Percentiles rank a stretch among this genome's conserved stretches.
Conservation (phyloP, 768 basidiomycete species). For the Leccinum imitatum region DNA sequence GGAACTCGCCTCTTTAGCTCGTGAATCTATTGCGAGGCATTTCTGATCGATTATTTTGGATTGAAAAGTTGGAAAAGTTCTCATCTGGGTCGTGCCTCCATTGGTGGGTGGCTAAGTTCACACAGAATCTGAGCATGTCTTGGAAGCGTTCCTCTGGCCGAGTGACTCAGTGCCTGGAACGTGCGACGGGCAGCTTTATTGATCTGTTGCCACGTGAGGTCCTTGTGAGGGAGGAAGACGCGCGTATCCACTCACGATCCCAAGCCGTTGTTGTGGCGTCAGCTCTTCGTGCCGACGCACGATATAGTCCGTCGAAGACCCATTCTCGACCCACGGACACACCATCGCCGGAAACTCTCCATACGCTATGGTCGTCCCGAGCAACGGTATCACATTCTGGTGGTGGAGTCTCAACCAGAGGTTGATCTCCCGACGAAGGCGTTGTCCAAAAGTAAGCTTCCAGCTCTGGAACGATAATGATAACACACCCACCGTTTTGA, state of each 20-base stretch:
- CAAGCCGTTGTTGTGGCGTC: conserved; percentile 11
- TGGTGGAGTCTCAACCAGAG: conserved; percentile 33
- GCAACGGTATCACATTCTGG: conserved; percentile 33
- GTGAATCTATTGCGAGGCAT: too few relatives aligned
- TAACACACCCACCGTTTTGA: conserved; percentile 17
- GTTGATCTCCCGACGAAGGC: conserved; percentile 30
- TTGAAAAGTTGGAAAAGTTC: too few relatives aligned
- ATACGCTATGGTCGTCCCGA: conserved; percentile 27
- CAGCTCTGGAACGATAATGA: conserved; percentile 1
- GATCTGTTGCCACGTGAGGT: too few relatives aligned
- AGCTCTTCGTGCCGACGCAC: conserved; percentile 10
- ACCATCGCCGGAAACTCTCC: conserved; percentile 35
- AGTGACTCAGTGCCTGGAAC: too few relatives aligned
- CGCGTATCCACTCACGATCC: conserved; percentile 15
- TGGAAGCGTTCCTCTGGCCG: too few relatives aligned
- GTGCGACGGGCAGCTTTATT: too few relatives aligned
- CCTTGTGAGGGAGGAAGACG: background rate
- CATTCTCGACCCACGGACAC: conserved; percentile 35
- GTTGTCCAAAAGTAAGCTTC: conserved; percentile 7
- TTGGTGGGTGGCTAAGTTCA: too few relatives aligned
- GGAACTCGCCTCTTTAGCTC: too few relatives aligned
- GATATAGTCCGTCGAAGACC: conserved; percentile 26
- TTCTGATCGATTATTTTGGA: too few relatives aligned
- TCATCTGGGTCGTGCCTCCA: too few relatives aligned
- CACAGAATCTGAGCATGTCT: too few relatives aligned